Evolutionary conservation across 805 yeast species (phyloP).

Genomic region (Nakazawaea pomicola): DNA sequence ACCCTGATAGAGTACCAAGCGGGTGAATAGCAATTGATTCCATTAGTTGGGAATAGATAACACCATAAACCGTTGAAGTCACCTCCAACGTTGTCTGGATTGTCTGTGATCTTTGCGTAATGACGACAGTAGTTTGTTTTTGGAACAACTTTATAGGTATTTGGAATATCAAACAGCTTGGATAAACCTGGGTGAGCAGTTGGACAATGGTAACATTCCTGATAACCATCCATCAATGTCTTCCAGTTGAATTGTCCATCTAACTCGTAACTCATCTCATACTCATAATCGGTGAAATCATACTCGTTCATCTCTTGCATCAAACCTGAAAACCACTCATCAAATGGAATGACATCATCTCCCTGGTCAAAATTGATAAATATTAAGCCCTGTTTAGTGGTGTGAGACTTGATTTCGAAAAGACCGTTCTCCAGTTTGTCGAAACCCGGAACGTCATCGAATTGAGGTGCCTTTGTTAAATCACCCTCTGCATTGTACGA

Average conservation of each 20-base stretch:
- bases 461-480: slow-evolving; percentile 58
- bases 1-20: slow-evolving; percentile 64
- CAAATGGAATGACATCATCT: slow-evolving; percentile 41
- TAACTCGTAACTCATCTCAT: slow-evolving; percentile 59
- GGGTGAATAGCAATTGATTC: slow-evolving; percentile 60
- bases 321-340: slow-evolving; percentile 47
- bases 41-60: slow-evolving; percentile 55
- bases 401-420: slow-evolving; percentile 48
- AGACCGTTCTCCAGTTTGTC: slow-evolving; percentile 50
- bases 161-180: slow-evolving; percentile 50
- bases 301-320: slow-evolving; percentile 49
- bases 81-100: slow-evolving; percentile 52
- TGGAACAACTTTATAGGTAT: slow-evolving; percentile 61
- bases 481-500: slow-evolving; percentile 57
- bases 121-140: slow-evolving; percentile 56
- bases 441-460: slow-evolving; percentile 55
- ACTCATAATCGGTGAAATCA: slow-evolving; percentile 57
- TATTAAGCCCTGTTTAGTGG: slow-evolving; percentile 51
- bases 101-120: slow-evolving; percentile 41
- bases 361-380: slow-evolving; percentile 49
- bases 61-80: slow-evolving; percentile 60
- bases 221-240: slow-evolving; percentile 63
- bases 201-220: slow-evolving; percentile 66
- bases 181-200: slow-evolving; percentile 61
- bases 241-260: slow-evolving; percentile 66